Evolutionary conservation across 371 early-diverging fungal genomes (phyloP).

Genomic region (Dentiscutata heterogama): DNA sequence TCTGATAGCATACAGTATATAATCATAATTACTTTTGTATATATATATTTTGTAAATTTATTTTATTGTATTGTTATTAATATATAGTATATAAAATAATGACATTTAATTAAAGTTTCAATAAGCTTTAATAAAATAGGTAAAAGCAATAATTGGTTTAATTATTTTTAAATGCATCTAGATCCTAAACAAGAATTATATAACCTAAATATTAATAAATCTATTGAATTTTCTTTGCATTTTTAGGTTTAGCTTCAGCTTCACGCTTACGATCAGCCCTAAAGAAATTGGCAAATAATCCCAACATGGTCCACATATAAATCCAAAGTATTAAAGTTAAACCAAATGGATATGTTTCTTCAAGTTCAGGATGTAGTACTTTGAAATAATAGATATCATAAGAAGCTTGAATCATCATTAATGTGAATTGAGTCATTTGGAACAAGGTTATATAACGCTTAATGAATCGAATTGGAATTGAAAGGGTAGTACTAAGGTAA

Average conservation of each 20-base stretch:
- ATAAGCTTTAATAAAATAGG: no score
- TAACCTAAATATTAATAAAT: no score
- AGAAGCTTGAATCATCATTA: conserved; percentile 66
- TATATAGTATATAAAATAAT: no score
- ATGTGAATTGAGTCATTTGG: conserved; percentile 73
- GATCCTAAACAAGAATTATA: no score
- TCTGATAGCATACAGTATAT: no score
- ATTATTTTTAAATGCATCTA: no score
- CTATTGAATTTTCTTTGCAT: conserved; percentile 25
- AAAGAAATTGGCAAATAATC: conserved; percentile 71
- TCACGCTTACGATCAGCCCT: conserved; percentile 46
- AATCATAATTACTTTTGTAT: no score
- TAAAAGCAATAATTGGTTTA: no score
- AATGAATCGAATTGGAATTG: conserved; percentile 62
- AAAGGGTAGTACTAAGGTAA: conserved; percentile 61
- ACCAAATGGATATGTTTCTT: conserved; percentile 57
- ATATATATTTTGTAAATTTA: no score
- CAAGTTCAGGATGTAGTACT: conserved; percentile 49
- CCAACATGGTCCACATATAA: conserved; percentile 75
- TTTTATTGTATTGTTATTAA: no score
- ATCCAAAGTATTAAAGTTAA: conserved; percentile 63
- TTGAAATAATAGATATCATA: conserved; percentile 57
- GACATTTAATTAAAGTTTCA: no score
- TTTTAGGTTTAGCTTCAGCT: not conserved
- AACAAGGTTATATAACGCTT: conserved; percentile 68